Conservation (phyloP, 805 yeast genomes). For the Nakazawaea wickerhamii region DNA sequence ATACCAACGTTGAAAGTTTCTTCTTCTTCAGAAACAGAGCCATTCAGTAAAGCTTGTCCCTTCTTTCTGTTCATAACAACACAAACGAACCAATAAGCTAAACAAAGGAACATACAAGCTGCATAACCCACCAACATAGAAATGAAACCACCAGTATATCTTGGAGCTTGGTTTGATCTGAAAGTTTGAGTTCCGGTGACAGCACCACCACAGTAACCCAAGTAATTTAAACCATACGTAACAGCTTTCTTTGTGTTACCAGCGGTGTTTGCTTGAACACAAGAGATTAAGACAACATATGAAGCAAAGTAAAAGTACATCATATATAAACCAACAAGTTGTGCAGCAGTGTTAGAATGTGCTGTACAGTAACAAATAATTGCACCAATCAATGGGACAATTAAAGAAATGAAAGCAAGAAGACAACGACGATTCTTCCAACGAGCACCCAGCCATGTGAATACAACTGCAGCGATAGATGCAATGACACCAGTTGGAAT, state of each 20-base stretch:
- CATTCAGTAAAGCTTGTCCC: conserved; percentile 8
- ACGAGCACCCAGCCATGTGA: conserved; percentile 29
- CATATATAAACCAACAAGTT: conserved; percentile 22
- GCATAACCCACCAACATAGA: conserved; percentile 37
- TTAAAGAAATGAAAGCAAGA: conserved; percentile 21
- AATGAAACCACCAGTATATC: conserved; percentile 38
- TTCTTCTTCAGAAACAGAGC: conserved; percentile 15
- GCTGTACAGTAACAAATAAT: conserved; percentile 21
- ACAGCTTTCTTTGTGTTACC: conserved; percentile 40
- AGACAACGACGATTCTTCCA: conserved; percentile 25
- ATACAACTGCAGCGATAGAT: conserved; percentile 23
- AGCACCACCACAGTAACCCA: conserved; percentile 38
- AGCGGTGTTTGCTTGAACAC: conserved; percentile 37
- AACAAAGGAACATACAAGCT: conserved; percentile 32
- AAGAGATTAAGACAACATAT: conserved; percentile 27
- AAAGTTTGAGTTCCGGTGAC: conserved; percentile 46
- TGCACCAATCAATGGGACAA: conserved; percentile 24
- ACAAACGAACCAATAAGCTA: conserved; percentile 28
- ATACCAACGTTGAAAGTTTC: conserved; percentile 15
- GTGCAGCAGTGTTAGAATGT: conserved; percentile 24
- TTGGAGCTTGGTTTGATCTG: conserved; percentile 35
- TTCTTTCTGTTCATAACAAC: conserved; percentile 29
- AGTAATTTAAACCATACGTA: conserved; percentile 25
- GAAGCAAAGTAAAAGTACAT: conserved; percentile 30
- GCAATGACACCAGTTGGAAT: conserved; percentile 34